Evolutionary conservation across 1,284 basidiomycete species (phyloP), one percentile per base, ranked within the genome.

Genomic region (Agroathelia rolfsii): DNA sequence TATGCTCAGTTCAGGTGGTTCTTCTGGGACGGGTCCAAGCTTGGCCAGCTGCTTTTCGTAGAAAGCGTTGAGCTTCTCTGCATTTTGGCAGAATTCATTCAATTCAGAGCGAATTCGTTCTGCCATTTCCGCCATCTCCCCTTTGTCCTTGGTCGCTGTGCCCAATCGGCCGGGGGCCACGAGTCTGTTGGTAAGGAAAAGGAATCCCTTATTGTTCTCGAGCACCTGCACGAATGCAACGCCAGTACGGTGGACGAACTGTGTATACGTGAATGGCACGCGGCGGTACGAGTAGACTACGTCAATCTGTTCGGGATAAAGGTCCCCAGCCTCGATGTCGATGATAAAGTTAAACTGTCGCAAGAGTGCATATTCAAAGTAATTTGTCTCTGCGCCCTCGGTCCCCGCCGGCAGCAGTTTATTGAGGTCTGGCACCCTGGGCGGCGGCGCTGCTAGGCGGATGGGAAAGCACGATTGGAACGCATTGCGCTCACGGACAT

Each of bases 281-380:
- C 80, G 75, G 11, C 89, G 77, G 52, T 95, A 95, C 5, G 83
- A 85, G 56, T 95, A 95, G 25, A 80, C 66, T n/a, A 89, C 83
- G 41, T 90, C 82, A 36, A 93, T 67, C 18, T 74, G 65, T 26
- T 79, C 71, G 4, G 87, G 79, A 49, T 90, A 90, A 37, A 83
- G 57, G 18, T 71, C 66, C 5, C 67, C 70, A 0, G 83, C 80
- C 58, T 94, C 90, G 28, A 92, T 77, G 43, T 94, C 90, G 36
- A 95, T 59, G 37, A 92, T 78, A 55, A 90, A 93, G 10, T 76
- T 77, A 46, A 87, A 85, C 34, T 69, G 69, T 18, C 68, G 70
- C 22, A 93, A 65, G 10, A 93, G 64, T 2, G 77, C 76, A 43
- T 82, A 83, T 49, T 93, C 88, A 42, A 90, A 89, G 52, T 79